Evolutionary conservation across 139 green algal genomes (phyloP).

Genomic region (Haematococcus sp.): DNA sequence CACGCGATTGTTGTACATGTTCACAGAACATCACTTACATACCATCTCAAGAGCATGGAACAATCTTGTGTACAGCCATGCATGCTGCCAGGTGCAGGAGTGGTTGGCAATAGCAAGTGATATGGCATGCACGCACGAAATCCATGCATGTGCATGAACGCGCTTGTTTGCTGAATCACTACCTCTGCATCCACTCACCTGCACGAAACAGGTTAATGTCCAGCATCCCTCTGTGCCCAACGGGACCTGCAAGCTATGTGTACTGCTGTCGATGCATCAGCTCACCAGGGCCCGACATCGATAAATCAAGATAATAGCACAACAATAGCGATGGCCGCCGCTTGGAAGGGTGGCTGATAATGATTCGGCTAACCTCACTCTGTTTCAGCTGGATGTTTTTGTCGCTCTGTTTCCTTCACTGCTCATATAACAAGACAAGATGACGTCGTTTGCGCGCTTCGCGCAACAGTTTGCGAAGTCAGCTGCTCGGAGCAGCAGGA

Average conservation of each 20-base stretch:
- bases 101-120: too few relatives aligned
- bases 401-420: too few relatives aligned
- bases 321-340: background rate
- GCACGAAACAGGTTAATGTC: conserved; percentile 91
- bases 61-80: background rate
- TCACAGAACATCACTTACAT: too few relatives aligned
- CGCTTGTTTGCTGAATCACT: background rate
- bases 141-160: background rate
- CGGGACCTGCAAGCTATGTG: background rate
- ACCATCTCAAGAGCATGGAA: background rate
- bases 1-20: too few relatives aligned
- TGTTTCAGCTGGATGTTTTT: too few relatives aligned
- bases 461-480: too few relatives aligned
- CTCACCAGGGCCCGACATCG: background rate
- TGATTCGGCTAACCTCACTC: too few relatives aligned
- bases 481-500: too few relatives aligned
- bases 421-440: too few relatives aligned
- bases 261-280: background rate
- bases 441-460: too few relatives aligned
- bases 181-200: too few relatives aligned
- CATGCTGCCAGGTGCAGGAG: background rate
- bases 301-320: background rate
- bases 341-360: background rate
- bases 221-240: conserved; percentile 60
- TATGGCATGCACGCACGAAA: background rate